Evolutionary conservation across 495 filamentous ascomycete species (phyloP), one percentile per base, ranked within the genome.

Genomic region (Penicillium canariense): DNA sequence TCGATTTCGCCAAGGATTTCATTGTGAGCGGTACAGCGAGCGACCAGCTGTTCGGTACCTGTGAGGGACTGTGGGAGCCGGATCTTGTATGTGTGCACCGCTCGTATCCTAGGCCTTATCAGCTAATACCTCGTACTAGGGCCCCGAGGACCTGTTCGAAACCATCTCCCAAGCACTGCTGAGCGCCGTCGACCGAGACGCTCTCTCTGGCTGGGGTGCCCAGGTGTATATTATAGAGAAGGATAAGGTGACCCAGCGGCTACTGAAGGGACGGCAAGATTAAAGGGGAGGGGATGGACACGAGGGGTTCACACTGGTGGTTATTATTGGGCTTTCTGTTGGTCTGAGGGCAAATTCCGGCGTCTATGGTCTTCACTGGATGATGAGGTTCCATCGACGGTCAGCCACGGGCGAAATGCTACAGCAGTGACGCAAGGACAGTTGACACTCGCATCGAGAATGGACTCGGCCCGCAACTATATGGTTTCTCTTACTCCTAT

Each of bases 211-310:
- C 60, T 98, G 94, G 94, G 94, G 94, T 67, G 94, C 94, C 30
- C 90, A 97, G 63, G 94, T 98, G 57, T 97, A 97, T 74, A 91
- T 98, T 61, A 94, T 98, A 73, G 95, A 97, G 82, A 98, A 97
- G 81, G 91, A 96, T 74, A 97, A 97, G 85, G 91, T 97, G 36
- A 96, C 93, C 65, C 96, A 98, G 87, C 81, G 94, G 67, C 81
- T 97, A 81, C 74, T 98, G 68, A 98, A 98, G 84, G 92, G 94
- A 70, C 76, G 85, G 69, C 85, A 88, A 69, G 85, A 88, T 66
- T 86, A 78, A 69, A 70, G 30, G 32, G 42, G 39, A n/a, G n/a
- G 44, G 35, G 35, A 52, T 43, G 39, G 48, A 20, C 20, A 42
- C 11, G 20, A 20, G 38, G 38, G 43, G 54, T 47, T 57, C 43